Conservation (phyloP, 257 asterid genomes). For the Lithospermum erythrorhizon region DNA sequence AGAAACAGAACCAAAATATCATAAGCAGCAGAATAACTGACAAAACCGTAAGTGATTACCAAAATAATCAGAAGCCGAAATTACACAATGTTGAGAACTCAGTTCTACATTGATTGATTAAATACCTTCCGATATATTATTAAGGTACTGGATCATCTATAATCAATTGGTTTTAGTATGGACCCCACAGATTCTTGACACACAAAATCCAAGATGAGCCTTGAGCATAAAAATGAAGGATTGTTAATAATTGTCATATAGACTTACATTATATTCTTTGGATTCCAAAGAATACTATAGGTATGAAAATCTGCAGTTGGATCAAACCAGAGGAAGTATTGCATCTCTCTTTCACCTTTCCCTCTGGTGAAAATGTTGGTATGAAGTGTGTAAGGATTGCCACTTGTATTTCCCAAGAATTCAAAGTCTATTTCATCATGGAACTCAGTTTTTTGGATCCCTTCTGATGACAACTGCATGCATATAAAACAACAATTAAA, state of each 20-base stretch:
- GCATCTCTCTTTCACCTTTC: constrained; percentile 8
- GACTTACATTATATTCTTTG: constrained; percentile 3
- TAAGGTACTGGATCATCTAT: too few species aligned
- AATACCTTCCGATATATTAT: too few species aligned
- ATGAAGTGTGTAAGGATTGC: constrained; percentile 9
- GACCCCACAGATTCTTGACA: too few species aligned
- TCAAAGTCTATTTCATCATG: constrained; percentile 10
- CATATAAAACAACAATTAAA: neutral
- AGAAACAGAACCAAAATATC: neutral
- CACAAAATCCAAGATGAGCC: too few species aligned
- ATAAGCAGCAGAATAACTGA: neutral
- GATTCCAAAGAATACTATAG: constrained; percentile 5
- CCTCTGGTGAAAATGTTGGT: constrained; percentile 4
- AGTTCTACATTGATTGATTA: too few species aligned
- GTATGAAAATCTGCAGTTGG: constrained; percentile 6
- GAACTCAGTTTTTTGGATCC: neutral
- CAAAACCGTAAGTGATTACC: neutral
- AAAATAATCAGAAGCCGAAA: too few species aligned
- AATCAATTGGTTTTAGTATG: too few species aligned
- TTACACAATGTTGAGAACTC: too few species aligned
- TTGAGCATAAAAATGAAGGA: too few species aligned
- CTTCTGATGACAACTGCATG: constrained; percentile 7
- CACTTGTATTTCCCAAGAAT: constrained; percentile 8
- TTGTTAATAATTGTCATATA: too few species aligned
- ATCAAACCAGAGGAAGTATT: constrained; percentile 9